Evolutionary conservation across 2,329 filamentous ascomycete species (phyloP), one percentile per base, ranked within the genome.

Genomic region (Scedosporium dehoogii): DNA sequence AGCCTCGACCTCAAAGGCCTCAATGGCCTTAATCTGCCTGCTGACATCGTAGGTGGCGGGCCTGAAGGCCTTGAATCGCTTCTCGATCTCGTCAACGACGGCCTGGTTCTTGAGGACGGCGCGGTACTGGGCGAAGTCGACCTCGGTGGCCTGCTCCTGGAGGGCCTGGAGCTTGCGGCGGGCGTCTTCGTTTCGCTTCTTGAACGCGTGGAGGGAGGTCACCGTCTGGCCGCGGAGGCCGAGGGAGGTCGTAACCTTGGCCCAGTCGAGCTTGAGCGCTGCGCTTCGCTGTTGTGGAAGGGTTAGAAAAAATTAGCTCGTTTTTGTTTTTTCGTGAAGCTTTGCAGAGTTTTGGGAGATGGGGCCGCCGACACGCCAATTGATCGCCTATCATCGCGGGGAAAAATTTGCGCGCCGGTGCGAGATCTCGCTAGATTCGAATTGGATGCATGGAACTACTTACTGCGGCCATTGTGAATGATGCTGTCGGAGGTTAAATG

Each of bases 191-290:
- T 97, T 97, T 81, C 94, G 92, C 87, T 96, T 94, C 87, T 99
- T 99, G 89, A 99, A 99, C 69, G 91, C 85, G 77, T 93, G 89
- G 66, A 99, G 91, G 66, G 93, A 89, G 72, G 88, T 81, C 70
- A 91, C 92, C 70, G 94, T 99, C 82, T 92, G 90, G 77, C 94
- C 94, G 78, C 91, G 91, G 78, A 99, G 91, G 77, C 93, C 93
- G 73, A 99, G 92, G 74, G 93, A 96, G 80, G 85, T 86, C 79
- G 89, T 89, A 74, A 99, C 86, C 82, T 96, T 94, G 81, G 86
- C 86, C 94, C 94, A 99, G 88, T 99, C 94, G 85, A 99, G 86
- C 87, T 97, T 99, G 80, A 96, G 86, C 79, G 93, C 92, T 84
- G 93, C 92, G 86, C 91, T 96, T 85, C 92, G 90, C 93, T 97